Base-by-base conservation (phyloP, 1,284 basidiomycete genomes). In the Ceratobasidium sp. region DNA sequence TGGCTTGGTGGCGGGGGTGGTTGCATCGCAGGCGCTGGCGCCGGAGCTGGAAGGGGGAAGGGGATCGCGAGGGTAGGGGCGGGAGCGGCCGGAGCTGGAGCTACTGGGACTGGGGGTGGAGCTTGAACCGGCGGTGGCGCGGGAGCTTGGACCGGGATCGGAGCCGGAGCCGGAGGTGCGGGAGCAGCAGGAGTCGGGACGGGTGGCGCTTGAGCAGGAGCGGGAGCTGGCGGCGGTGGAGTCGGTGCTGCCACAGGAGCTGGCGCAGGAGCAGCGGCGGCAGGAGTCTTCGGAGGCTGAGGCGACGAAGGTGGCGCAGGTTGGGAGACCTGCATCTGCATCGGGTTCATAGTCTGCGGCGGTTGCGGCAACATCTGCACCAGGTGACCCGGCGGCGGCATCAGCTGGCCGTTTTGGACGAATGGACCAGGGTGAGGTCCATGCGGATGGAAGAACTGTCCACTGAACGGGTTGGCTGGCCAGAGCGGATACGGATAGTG, bases 221-320 rank as follows among this genome's bases (percentile, higher is more conserved):
- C 80, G 59, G 82, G 69, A 12, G 83, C 81, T 23, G 83, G 82
- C 81, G 84, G 82, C 56, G 82, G 82, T 59, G 84, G 84, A n/a
- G 84, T 26, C 10, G 57, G 57, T 26, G 65, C 46, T 7, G 65
- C 44, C 23, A 85, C 42, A 90, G 82, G 67, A 91, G 89, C 81
- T 88, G 89, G n/a, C n/a, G n/a, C n/a, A n/a, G n/a, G n/a, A n/a
- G n/a, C n/a, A n/a, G n/a, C n/a, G n/a, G n/a, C n/a, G n/a, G n/a
- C 0, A 88, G 87, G 23, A 77, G 69, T 23, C 62, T 62, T 44
- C 38, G 46, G 15, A 46, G 61, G 64, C 50, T 67, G 40, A 50
- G 79, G 69, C 2, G 59, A 42, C 33, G 69, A 78, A 91, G 81
- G 59, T 91, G 87, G 68, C 86, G 87, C 80, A 26, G 73, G 73